Evolutionary conservation across 208 protist genomes (phyloP).

Genomic region (Leishmania mexicana): DNA sequence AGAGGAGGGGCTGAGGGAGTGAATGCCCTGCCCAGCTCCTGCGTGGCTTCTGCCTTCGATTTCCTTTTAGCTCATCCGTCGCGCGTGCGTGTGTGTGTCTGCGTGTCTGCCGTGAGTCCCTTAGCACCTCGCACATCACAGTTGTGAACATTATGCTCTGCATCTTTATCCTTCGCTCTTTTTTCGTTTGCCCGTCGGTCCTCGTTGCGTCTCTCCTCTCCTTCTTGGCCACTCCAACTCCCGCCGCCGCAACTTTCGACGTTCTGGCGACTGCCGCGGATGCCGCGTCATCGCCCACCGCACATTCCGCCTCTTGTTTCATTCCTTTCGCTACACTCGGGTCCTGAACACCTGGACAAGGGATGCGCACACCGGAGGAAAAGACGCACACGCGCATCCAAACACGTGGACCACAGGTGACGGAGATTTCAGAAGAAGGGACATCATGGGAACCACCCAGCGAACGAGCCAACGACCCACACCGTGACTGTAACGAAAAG

Average conservation of each 20-base stretch:
- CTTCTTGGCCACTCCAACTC: background rate
- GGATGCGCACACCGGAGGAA: background rate
- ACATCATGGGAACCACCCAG: background rate
- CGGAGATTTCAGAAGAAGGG: background rate
- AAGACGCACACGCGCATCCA: background rate
- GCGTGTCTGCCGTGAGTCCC: no score
- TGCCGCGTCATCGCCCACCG: background rate
- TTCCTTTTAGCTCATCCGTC: background rate
- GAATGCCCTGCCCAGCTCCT: background rate
- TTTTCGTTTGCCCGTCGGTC: background rate
- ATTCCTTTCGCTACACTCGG: background rate
- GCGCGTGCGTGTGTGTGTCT: background rate
- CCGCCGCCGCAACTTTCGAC: background rate
- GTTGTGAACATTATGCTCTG: background rate
- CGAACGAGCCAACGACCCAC: background rate
- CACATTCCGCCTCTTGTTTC: background rate
- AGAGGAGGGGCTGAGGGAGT: background rate
- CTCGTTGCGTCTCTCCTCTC: background rate
- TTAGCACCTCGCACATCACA: background rate
- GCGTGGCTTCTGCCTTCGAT: background rate
- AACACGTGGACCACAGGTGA: background rate
- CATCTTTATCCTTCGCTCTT: background rate
- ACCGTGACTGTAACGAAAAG: background rate
- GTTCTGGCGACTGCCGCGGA: background rate
- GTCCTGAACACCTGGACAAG: no score